Evolutionary conservation across 768 basidiomycete genomes (phyloP).

Genomic region (Collybia nuda): DNA sequence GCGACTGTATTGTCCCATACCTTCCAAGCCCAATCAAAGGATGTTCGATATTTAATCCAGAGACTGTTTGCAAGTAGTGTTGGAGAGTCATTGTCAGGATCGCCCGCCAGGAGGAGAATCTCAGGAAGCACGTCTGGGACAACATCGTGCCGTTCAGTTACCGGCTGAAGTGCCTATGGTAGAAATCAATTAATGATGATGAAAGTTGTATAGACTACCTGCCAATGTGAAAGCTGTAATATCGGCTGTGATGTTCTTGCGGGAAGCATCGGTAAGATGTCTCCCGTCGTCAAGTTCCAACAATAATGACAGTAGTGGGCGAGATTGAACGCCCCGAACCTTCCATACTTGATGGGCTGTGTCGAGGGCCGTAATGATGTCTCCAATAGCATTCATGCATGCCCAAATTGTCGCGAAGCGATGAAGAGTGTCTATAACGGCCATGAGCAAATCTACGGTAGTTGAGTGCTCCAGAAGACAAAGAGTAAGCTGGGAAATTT

Average conservation of each 20-base stretch:
- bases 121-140: slow-evolving; percentile 58
- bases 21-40: slow-evolving; percentile 75
- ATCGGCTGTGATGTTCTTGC: slow-evolving; percentile 62
- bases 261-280: slow-evolving; percentile 52
- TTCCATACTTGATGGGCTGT: slow-evolving; percentile 64
- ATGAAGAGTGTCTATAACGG: slow-evolving; percentile 70
- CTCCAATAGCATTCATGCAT: slow-evolving; percentile 64
- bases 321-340: slow-evolving; percentile 62
- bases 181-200: neutral
- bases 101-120: slow-evolving; percentile 63
- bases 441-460: slow-evolving; percentile 51
- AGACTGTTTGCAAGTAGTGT: slow-evolving; percentile 72
- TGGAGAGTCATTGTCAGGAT: slow-evolving; percentile 58
- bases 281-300: slow-evolving; percentile 63
- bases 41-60: slow-evolving; percentile 81
- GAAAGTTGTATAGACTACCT: slow-evolving; percentile 15
- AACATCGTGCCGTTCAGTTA: slow-evolving; percentile 33
- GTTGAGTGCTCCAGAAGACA: slow-evolving; percentile 52
- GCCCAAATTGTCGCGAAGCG: slow-evolving; percentile 75
- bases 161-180: slow-evolving; percentile 48
- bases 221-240: slow-evolving; percentile 63
- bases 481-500: slow-evolving; percentile 44
- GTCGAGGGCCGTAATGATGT: slow-evolving; percentile 60
- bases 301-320: slow-evolving; percentile 60
- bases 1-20: slow-evolving; percentile 84